Evolutionary conservation across 2,329 filamentous ascomycete genomes (phyloP), one percentile per base, ranked within the genome.

Genomic region (Phyllosticta capitalensis): DNA sequence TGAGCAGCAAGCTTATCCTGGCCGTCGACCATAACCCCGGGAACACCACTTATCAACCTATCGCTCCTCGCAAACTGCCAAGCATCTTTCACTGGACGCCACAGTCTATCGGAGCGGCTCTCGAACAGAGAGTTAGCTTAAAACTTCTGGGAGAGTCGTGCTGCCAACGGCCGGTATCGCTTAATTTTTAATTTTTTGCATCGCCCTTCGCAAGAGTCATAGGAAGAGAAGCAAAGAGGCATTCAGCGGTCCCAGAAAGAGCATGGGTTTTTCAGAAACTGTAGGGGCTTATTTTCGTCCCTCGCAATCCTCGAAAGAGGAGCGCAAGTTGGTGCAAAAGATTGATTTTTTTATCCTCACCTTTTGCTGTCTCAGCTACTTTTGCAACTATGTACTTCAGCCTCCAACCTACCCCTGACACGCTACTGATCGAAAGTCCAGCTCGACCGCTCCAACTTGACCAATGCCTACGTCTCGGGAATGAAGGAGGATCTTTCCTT

Each of bases 331-430:
- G 28, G 72, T 85, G 5, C 76, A 75, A 49, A 84, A 83, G 71
- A 81, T 84, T 54, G 83, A 85, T 67, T 85, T 84, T 65, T 85
- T 85, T 71, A 85, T 85, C 64, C 69, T 86, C 52, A 83, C 80
- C 0, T 85, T 85, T 65, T 85, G 83, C 69, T 86, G 83, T 65
- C 66, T 86, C 9, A 73, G 71, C 67, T 74, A 71, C 59, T 73
- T 71, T 49, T 48, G 61, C 54, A 67, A 67, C 59, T 67, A 78
- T 50, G 64, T 62, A 53, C 28, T 59, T 58, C 3, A 9, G 12
- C 9, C 45, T 21, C n/a, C 2, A 14, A 38, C 14, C 24, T n/a
- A 48, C 19, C 9, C 24, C 19, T 50, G 17, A 26, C 1, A 10
- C n/a, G n/a, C 9, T 9, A 9, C 58, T 60, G n/a, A 63, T 55